These are phyloP conservation scores for Pterocarpus santalinus DNA, from an alignment of 306 rosid species.

Conservation along the genomic window DNA sequence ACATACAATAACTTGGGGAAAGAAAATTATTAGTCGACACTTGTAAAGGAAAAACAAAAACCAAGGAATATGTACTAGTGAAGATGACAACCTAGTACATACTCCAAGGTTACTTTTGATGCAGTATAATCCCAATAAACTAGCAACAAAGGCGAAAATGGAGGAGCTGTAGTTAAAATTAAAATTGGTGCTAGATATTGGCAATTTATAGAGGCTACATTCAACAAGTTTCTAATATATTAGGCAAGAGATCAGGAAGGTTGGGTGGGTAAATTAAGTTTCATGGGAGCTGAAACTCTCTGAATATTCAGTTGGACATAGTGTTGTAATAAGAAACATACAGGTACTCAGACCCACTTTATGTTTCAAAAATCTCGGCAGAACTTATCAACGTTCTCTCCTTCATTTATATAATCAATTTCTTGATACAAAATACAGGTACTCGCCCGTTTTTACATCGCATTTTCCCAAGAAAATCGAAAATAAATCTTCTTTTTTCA, in stretches of 20 bases:
- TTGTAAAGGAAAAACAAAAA: slow-evolving; percentile 2
- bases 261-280: background rate
- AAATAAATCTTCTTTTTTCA: too few relatives aligned
- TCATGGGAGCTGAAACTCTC: slow-evolving; percentile 26
- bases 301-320: slow-evolving; percentile 25
- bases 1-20: background rate
- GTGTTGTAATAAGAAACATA: slow-evolving; percentile 64
- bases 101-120: slow-evolving; percentile 84
- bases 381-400: slow-evolving; percentile 86
- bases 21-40: slow-evolving; percentile 13
- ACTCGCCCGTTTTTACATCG: too few relatives aligned
- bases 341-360: slow-evolving; percentile 97
- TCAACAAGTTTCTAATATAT: slow-evolving; percentile 23
- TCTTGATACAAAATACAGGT: slow-evolving; percentile 76
- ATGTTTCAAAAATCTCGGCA: slow-evolving; percentile 86
- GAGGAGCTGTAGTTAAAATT: background rate
- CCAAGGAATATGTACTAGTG: slow-evolving; percentile 21
- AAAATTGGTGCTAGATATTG: background rate
- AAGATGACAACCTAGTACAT: slow-evolving; percentile 81
- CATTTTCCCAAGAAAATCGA: too few relatives aligned
- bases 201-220: background rate
- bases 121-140: slow-evolving; percentile 96
- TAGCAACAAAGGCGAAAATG: slow-evolving; percentile 53
- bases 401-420: slow-evolving; percentile 92
- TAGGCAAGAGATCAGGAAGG: slow-evolving; percentile 1